These are phyloP conservation scores for Trichosporon ovoides DNA, from an alignment of 1,284 basidiomycete species.

Conservation along the genomic window DNA sequence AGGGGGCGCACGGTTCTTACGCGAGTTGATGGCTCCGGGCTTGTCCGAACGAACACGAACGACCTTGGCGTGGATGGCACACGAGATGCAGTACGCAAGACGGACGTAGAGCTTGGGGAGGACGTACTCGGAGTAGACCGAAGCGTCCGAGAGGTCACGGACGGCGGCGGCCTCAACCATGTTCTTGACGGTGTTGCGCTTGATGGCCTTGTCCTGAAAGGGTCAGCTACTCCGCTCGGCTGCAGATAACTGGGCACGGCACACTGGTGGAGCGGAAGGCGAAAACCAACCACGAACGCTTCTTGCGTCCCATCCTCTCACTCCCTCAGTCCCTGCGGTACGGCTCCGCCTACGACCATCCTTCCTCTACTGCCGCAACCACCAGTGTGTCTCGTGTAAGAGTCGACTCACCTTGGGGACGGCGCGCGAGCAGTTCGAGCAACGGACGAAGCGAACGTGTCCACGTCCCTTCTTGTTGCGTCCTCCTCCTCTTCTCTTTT, in stretches of 20 bases:
- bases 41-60: conserved; percentile 92
- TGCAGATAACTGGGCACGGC: not conserved
- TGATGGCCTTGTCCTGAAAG: conserved; percentile 93
- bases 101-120: conserved; percentile 99
- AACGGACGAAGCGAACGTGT: conserved; percentile 88
- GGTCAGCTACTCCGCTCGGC: not conserved
- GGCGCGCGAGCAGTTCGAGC: conserved; percentile 87
- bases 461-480: conserved; percentile 99
- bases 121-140: conserved; percentile 92
- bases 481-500: conserved; percentile 98
- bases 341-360: too few species aligned
- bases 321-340: too few species aligned
- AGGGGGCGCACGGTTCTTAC: conserved; percentile 93
- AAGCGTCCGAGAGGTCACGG: conserved; percentile 94
- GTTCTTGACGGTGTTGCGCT: conserved; percentile 98
- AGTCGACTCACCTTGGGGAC: conserved; percentile 60
- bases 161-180: conserved; percentile 99
- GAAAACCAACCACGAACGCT: too few species aligned
- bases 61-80: conserved; percentile 98
- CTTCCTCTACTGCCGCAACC: not conserved
- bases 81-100: conserved; percentile 98
- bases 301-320: too few species aligned
- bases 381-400: not conserved
- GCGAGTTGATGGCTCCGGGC: conserved; percentile 57
- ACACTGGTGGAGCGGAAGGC: not conserved